These are phyloP conservation scores for Salix arbutifolia DNA, from an alignment of 345 rosid species.

Conservation along the genomic window DNA sequence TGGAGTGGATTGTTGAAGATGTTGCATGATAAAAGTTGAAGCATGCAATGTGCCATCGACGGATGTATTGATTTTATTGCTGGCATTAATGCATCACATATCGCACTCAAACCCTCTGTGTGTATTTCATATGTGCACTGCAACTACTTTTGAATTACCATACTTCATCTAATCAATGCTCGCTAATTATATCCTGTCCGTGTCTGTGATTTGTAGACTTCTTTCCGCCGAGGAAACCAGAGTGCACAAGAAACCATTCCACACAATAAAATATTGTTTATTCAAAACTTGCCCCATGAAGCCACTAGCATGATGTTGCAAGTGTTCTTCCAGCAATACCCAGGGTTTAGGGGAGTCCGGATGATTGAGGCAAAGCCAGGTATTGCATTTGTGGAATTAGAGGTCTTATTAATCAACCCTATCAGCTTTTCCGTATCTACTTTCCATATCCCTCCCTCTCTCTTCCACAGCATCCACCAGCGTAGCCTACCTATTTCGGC, in stretches of 20 bases:
- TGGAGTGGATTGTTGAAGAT: no score
- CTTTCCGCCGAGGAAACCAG: constrained; percentile 44
- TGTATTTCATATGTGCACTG: background rate
- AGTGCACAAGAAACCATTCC: constrained; percentile 52
- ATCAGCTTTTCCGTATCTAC: no score
- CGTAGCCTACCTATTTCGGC: no score
- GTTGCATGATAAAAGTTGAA: no score
- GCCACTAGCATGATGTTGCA: constrained; percentile 85
- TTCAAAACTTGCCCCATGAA: constrained; percentile 85
- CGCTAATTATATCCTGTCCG: background rate
- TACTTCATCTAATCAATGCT: background rate
- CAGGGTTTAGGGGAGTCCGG: constrained; percentile 87
- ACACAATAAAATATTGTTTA: constrained; percentile 78
- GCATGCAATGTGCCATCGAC: no score
- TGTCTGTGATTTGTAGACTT: constrained; percentile 36
- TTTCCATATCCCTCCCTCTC: no score
- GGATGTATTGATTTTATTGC: background rate
- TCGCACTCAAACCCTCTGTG: background rate
- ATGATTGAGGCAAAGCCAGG: constrained; percentile 94
- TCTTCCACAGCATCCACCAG: no score
- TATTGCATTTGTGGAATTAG: constrained; percentile 58
- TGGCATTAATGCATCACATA: background rate
- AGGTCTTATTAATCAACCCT: no score
- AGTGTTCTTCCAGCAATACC: constrained; percentile 67
- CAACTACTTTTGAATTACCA: background rate